Evolutionary conservation across 352 stramenopile species (phyloP).

Genomic region (Pythium scleroteichum): DNA sequence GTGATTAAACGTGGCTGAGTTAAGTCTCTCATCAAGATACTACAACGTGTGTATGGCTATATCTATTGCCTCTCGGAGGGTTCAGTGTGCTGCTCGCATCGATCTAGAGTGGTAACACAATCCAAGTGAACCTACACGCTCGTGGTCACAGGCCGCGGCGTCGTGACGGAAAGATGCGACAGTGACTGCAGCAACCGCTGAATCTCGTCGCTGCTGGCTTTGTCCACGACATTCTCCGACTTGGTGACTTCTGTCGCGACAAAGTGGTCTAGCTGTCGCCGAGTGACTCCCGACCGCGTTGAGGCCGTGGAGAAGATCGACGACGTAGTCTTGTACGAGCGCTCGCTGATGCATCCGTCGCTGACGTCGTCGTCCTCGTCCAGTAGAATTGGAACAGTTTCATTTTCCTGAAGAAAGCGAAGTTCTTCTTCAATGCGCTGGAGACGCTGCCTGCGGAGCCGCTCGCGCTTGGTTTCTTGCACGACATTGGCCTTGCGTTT

Average conservation of each 20-base stretch:
- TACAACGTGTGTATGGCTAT: no score
- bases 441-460: slow-evolving; percentile 44
- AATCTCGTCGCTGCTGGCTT: slow-evolving; percentile 51
- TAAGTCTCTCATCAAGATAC: no score
- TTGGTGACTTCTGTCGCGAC: slow-evolving; percentile 41
- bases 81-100: no score
- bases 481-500: slow-evolving; percentile 38
- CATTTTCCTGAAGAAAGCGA: slow-evolving; percentile 47
- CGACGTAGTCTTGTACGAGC: slow-evolving; percentile 43
- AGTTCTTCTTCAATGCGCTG: slow-evolving; percentile 61
- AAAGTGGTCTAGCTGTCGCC: slow-evolving; percentile 55
- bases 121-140: slow-evolving; percentile 1
- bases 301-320: slow-evolving; percentile 49
- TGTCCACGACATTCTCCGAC: slow-evolving; percentile 17
- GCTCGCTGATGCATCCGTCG: slow-evolving; percentile 44
- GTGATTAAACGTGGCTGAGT: no score
- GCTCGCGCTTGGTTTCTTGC: slow-evolving; percentile 47
- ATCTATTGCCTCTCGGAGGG: no score
- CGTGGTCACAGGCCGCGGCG: slow-evolving; percentile 13
- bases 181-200: slow-evolving; percentile 42
- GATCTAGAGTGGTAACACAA: no score
- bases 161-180: slow-evolving; percentile 17
- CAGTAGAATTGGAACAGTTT: slow-evolving; percentile 43
- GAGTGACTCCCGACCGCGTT: slow-evolving; percentile 51
- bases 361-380: slow-evolving; percentile 34